Base-by-base conservation (phyloP, 2,329 filamentous ascomycete genomes). In the Trichoderma gracile region DNA sequence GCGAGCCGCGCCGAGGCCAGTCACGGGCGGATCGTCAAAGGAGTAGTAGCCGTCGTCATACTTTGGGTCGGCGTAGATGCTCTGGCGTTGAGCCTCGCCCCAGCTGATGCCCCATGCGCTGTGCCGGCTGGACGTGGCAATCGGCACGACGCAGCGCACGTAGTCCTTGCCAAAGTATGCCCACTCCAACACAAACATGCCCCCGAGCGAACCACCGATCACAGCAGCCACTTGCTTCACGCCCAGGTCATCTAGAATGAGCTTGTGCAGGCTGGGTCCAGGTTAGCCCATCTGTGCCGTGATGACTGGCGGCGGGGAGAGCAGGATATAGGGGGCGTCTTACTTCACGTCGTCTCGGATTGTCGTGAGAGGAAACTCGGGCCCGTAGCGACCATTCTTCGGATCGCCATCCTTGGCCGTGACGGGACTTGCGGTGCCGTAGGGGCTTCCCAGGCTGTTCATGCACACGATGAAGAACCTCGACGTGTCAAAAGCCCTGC, bases 41-140 rank as follows among this genome's bases (percentile, higher is more conserved):
- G 87, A 73, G 75, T 98, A 99, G 78, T 97, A 98, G 50, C 95
- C 95, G 73, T 98, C 93, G 67, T 97, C 93, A 76, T 99, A 99
- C 80, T 97, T 98, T 38, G 95, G 95, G 75, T 99, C 95, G 45
- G 92, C 93, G 78, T 98, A 99, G 75, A 99, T 98, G 82, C 90
- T 93, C 78, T 95, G 91, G 58, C 92, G 84, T 76, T 96, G 92
- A 3, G 91, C 91, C 75, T 95, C 92, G 47, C 91, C 91, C 92
- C 92, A 96, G 77, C 90, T 93, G 72, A 95, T 96, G 25, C 92
- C 89, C 92, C 92, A 96, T 5, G 92, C 92, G 71, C 91, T 94
- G 76, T 95, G 92, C 47, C 89, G 83, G 70, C 90, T 91, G 8
- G 91, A 94, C 6, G 92, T 95, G 23, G 92, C 92, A 70, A 96